Base-by-base conservation (phyloP, 176 grass and related monocot genomes). In the Raddia distichophylla region DNA sequence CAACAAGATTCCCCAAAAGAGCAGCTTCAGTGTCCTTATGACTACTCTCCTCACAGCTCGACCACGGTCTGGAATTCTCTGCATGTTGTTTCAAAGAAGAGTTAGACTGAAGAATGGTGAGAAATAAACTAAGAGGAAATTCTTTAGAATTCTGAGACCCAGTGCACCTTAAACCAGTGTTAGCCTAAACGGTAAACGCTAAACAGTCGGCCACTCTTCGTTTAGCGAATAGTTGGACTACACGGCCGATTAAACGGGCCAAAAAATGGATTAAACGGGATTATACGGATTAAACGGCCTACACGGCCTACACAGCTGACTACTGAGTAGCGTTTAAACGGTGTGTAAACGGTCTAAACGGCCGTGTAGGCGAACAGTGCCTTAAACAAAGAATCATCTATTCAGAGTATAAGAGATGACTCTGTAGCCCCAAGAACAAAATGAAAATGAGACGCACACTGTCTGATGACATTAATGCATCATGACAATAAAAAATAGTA, bases 1-100 rank as follows among this genome's bases (percentile, higher is more conserved):
- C 81, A 98, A 73, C 33, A 98, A 66, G 71, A 98, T 87, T 48
- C 95, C 95, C 95, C 95, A 98, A 52, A 98, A 93, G 5, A 98
- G 86, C 69, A 98, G 73, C 71, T 98, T 94, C 52, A 98, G 69
- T 18, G 90, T 94, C 27, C 95, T 84, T 11, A 98, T 18, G 15
- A 93, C 45, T 14, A 98, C 88, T 53, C 92, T 86, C 56, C 84
- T 93, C 35, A 89, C 88, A 32, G 95, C 92, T 27, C 71, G 68
- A 16, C 83, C 34, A n/a, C 74, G 76, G 44, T 89, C 79, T 8
- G 95, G 90, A 66, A 98, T 98, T 35, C 92, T 94, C 95, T 97
- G 90, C 67, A 60, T 5, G 18, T 75, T 75, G 17, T 70, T 37
- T 15, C 8, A 61, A 11, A 7, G 50, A 80, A 54, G 65, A 83